Evolutionary conservation across 306 rosid species (phyloP).

Genomic region (Prunus davidiana): DNA sequence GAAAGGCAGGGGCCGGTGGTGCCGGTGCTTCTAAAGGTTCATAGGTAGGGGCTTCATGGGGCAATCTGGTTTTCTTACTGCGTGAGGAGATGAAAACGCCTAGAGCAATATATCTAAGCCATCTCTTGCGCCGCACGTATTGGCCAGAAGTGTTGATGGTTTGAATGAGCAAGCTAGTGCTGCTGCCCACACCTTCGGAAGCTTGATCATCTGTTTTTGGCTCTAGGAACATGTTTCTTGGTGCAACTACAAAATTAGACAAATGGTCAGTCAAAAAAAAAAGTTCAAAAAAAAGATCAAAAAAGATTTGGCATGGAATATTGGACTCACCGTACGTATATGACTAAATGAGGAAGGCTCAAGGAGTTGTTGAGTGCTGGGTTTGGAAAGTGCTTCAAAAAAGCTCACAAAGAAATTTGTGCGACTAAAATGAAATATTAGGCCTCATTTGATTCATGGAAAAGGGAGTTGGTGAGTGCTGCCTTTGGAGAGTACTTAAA

Average conservation of each 20-base stretch:
- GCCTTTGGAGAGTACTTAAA: background rate
- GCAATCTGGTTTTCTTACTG: background rate
- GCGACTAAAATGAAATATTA: too few species aligned
- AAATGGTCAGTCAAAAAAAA: background rate
- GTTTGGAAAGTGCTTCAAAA: too few species aligned
- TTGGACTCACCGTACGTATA: too few species aligned
- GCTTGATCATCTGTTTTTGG: background rate
- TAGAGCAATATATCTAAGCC: background rate
- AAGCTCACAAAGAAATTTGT: too few species aligned
- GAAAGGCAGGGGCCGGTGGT: slow-evolving; percentile 2
- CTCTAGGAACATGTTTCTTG: background rate
- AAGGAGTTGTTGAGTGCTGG: too few species aligned
- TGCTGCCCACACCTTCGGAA: background rate
- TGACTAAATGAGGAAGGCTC: too few species aligned
- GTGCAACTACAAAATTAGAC: background rate
- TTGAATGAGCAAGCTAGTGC: background rate
- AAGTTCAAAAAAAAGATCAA: background rate
- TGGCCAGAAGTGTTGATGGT: background rate
- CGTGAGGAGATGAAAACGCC: background rate
- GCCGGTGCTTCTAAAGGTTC: background rate
- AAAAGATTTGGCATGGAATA: background rate
- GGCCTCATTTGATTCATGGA: too few species aligned
- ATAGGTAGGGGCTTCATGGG: background rate
- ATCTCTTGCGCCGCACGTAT: background rate
- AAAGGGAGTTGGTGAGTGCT: background rate